Evolutionary conservation across 129 eudicot genomes (phyloP), one percentile per base, ranked within the genome.

Genomic region (Arctium lappa): DNA sequence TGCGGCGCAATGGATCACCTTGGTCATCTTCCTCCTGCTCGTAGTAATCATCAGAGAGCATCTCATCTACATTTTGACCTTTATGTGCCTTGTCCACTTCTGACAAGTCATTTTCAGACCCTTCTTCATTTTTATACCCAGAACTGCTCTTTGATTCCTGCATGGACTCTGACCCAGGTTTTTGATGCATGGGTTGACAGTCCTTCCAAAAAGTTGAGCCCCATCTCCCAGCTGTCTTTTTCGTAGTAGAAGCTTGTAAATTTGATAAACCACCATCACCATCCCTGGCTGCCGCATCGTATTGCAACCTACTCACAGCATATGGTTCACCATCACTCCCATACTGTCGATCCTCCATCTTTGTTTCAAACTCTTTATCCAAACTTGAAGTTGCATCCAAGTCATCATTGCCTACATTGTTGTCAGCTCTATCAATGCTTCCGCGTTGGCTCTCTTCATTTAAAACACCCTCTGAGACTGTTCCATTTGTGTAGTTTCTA

Each of bases 21-120:
- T 89, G 98, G 56, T 90, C 97, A 88, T 90, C 97, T 81, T 87
- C 98, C 84, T 96, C 95, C 86, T 91, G 91, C 89, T 96, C 99
- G 32, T 92, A 94, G 83, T 94, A 94, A 86, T 94, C 98, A 90
- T 94, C 98, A 80, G 98, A 94, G 88, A 92, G 81, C 97, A 94
- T 94, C 75, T 94, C 97, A 83, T 94, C 98, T 1, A 82, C 92
- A 22, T 80, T 79, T 73, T 82, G 88, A 75, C 87, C 87, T 46
- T 76, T 84, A 69, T 69, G 90, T 80, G 81, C 88, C 85, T 89
- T 86, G 0, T 85, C 88, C 77, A 80, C 85, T 69, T 88, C 91
- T 56, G 92, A 89, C 1, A 86, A 82, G 77, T 87, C 86, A 85
- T 84, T 86, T 6, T 79, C 89, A 18, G 85, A 93, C 53, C 87